Base-by-base conservation (phyloP, 306 rosid genomes). In the Rubus idaeus region DNA sequence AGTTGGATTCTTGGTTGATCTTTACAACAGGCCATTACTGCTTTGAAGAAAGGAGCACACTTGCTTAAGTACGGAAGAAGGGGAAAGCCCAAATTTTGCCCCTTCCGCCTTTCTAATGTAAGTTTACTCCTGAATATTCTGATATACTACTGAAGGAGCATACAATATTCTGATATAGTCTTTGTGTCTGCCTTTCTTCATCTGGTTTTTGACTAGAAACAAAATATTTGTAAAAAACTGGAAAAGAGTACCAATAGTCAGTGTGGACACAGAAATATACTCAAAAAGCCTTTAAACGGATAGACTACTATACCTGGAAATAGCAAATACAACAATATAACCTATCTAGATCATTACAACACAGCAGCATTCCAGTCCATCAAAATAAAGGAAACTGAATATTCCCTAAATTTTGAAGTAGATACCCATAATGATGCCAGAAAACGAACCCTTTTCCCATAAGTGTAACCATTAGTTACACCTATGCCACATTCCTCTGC, bases 61-160 rank as follows among this genome's bases (percentile, higher is more conserved):
- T 88, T 95, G 84, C 97, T 95, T 83, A 95, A 95, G 88, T 95
- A 95, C 77, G 99, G 98, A 80, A 92, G 99, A 86, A 91, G 99
- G 81, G 99, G 99, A 68, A 96, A 91, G 80, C 99, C 98, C 83
- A 96, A 96, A 80, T 91, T 87, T 85, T 96, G 99, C 75, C 98
- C 97, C 58, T 92, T 96, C 75, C 94, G 96, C 49, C 98, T 96
- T 82, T 96, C 99, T 64, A 96, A 92, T 85, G 99, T 96, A 83
- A 91, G 98, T 71, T 77, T 83, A 44, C 65, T 75, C 44, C 40
- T 79, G 64, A 14, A 76, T 79, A 77, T 67, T 66, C n/a, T 42
- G 70, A 66, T 62, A 79, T 76, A 64, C 6, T 68, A 52, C 58
- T 73, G 68, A 30, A 30, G 35, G 35, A 30, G 35, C 35, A 30